Conservation (phyloP, 345 rosid species). For the Citrus sp. region DNA sequence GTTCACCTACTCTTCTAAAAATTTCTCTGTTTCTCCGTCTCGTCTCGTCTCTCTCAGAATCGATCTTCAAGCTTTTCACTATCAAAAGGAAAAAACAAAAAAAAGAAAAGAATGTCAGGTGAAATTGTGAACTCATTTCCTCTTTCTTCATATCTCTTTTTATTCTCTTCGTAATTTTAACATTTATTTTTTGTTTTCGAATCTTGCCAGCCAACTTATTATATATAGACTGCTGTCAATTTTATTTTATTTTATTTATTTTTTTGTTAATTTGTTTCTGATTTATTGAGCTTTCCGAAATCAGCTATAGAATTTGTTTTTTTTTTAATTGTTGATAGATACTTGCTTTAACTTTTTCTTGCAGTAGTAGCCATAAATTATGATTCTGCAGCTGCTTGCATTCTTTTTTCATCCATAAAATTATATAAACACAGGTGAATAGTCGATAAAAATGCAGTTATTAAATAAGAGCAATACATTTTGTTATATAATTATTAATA, state of each 20-base stretch:
- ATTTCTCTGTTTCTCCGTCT: background rate
- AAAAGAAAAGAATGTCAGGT: slow-evolving; percentile 3
- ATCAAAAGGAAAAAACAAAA: background rate
- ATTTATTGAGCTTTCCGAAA: no score
- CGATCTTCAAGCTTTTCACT: background rate
- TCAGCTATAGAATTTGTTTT: background rate
- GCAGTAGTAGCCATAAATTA: background rate
- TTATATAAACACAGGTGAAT: background rate
- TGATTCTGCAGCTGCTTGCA: background rate
- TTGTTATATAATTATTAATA: no score
- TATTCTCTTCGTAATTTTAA: background rate
- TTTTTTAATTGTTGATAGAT: background rate
- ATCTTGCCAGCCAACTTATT: background rate
- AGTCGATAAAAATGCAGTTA: background rate
- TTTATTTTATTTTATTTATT: background rate
- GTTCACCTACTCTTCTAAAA: background rate
- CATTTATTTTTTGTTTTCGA: background rate
- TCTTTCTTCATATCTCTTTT: background rate
- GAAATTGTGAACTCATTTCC: background rate
- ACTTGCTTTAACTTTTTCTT: background rate
- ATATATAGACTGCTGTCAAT: background rate
- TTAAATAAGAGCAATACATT: background rate
- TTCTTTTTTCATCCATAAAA: background rate
- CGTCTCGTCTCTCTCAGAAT: background rate
- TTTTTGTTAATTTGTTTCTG: background rate